Percentiles rank a stretch among this genome's conserved stretches.
Evolutionary conservation across 108 stramenopile species (phyloP).

Genomic region (Conticribra weissflogii): DNA sequence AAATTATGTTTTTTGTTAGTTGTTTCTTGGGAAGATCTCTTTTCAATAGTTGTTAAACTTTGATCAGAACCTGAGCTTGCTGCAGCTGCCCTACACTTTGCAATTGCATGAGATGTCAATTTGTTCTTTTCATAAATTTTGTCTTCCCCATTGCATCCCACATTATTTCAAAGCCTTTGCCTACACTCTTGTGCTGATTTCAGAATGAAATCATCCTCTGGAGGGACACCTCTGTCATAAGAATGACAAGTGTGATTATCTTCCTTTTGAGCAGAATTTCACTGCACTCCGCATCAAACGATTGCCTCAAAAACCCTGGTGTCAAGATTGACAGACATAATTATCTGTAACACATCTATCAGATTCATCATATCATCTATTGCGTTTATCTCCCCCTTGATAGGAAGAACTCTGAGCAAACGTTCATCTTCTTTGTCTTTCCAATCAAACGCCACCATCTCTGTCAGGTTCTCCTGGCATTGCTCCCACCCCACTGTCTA

Average conservation of each 20-base stretch:
- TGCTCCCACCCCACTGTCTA: background rate
- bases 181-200: background rate
- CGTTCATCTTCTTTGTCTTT: slow-evolving; percentile 3
- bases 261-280: background rate
- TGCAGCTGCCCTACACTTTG: slow-evolving; percentile 30
- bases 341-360: background rate
- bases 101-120: slow-evolving; percentile 7
- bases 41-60: background rate
- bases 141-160: background rate
- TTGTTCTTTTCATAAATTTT: background rate
- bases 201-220: background rate
- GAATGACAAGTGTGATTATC: background rate
- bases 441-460: background rate
- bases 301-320: background rate
- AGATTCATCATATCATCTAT: background rate
- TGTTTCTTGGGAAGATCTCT: background rate
- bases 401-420: slow-evolving; percentile 3
- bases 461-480: background rate
- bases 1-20: background rate
- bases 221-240: background rate
- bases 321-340: background rate
- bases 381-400: background rate
- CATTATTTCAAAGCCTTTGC: slow-evolving; percentile 2
- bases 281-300: background rate
- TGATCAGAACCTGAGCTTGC: slow-evolving; percentile 1